phyloP scores from a whole-genome alignment of 768 basidiomycete species.

The Mycena crocata region DNA sequence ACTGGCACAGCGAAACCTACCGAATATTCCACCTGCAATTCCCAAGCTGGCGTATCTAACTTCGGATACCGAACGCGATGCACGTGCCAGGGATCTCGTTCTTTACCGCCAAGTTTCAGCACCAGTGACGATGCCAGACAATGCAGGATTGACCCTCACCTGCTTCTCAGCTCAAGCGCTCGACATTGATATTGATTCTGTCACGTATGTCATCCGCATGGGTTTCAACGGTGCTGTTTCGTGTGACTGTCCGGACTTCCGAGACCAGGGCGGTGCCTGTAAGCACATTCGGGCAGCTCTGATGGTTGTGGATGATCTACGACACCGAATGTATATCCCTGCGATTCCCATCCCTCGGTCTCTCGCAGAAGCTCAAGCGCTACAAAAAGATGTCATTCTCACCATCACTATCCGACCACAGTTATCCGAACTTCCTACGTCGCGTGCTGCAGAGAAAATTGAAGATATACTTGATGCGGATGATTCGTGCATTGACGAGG shows the following conservation, averaged over 20 bases:
- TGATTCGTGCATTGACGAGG: background rate
- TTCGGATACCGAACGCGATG: background rate
- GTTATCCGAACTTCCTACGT: background rate
- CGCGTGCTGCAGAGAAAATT: background rate
- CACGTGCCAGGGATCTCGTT: background rate
- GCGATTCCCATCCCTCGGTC: background rate
- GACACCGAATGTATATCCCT: background rate
- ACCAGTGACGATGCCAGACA: background rate
- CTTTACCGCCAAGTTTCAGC: background rate
- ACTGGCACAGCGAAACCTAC: too few species aligned
- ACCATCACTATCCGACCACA: background rate
- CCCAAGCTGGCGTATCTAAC: too few species aligned
- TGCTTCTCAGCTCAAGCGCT: constrained; percentile 16
- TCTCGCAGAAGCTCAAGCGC: background rate
- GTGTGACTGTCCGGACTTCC: too few species aligned
- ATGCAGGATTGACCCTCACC: background rate
- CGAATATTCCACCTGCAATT: too few species aligned
- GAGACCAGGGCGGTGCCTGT: too few species aligned
- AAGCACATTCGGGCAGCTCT: too few species aligned
- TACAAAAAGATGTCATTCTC: background rate
- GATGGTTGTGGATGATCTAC: too few species aligned
- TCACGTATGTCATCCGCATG: constrained; percentile 12
- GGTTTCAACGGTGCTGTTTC: constrained; percentile 11
- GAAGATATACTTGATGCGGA: background rate
- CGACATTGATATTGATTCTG: background rate